Percentiles rank a stretch among this genome's conserved stretches.
These are phyloP conservation scores for Cicer arietinum DNA, from an alignment of 306 rosid genomes.

Conservation along the genomic window DNA sequence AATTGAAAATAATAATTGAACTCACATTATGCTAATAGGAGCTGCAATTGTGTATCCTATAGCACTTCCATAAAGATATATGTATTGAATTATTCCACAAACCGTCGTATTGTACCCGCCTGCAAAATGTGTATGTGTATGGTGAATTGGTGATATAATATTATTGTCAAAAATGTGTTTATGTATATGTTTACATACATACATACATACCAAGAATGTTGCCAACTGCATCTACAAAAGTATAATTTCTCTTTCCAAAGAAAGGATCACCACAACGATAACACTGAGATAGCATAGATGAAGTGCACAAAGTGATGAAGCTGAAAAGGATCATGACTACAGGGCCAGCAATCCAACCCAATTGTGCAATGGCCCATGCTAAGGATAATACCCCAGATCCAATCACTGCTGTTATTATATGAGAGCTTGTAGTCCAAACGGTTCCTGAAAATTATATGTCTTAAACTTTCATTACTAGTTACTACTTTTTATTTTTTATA, in stretches of 20 bases:
- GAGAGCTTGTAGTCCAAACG: slow-evolving; percentile 63
- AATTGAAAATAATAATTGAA: background rate
- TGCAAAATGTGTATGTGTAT: slow-evolving; percentile 25
- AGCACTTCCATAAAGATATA: slow-evolving; percentile 53
- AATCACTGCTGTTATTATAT: slow-evolving; percentile 67
- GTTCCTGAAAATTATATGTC: slow-evolving; percentile 37
- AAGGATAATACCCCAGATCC: slow-evolving; percentile 68
- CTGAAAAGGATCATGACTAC: slow-evolving; percentile 50
- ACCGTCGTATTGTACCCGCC: slow-evolving; percentile 38
- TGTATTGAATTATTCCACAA: slow-evolving; percentile 57
- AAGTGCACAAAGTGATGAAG: slow-evolving; percentile 42
- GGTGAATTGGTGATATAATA: too few species aligned
- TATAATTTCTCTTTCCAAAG: slow-evolving; percentile 53
- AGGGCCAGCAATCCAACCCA: slow-evolving; percentile 71
- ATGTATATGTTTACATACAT: too few species aligned
- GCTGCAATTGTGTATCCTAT: slow-evolving; percentile 67
- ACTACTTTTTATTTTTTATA: background rate
- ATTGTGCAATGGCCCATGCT: slow-evolving; percentile 65
- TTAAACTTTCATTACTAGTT: background rate
- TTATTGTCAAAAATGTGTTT: background rate
- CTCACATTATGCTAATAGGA: slow-evolving; percentile 65
- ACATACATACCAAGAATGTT: slow-evolving; percentile 36
- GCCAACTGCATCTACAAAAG: slow-evolving; percentile 54
- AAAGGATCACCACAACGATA: slow-evolving; percentile 52
- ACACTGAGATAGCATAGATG: slow-evolving; percentile 52